Evolutionary conservation across 176 grass and related monocot species (phyloP), one percentile per base, ranked within the genome.

Genomic region (Themeda triandra): DNA sequence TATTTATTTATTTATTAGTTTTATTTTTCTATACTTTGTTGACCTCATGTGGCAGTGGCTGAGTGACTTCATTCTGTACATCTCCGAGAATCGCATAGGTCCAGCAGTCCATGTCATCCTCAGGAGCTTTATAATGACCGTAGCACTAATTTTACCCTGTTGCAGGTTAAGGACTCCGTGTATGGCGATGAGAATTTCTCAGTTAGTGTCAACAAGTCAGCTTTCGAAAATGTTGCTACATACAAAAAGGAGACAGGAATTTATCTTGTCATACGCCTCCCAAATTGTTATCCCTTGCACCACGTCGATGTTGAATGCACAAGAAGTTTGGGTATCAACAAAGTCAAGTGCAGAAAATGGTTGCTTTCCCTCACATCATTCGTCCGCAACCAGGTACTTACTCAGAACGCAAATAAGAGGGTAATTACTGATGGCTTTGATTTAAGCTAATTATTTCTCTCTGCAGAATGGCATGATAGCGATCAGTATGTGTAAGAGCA

Each of bases 221-320:
- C 91, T 12, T 93, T 88, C 51, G 96, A 98, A 75, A 98, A 95
- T 48, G n/a, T n/a, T n/a, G n/a, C n/a, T n/a, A n/a, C n/a, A n/a
- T n/a, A n/a, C n/a, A n/a, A n/a, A n/a, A n/a, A 98, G 76, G 96
- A 98, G 77, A 90, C 93, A 77, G 89, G 93, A 75, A 95, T 98
- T 76, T 93, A 98, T 73, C 96, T 98, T 80, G 91, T 98, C 4
- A 90, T 95, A 86, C 91, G 85, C 15, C 89, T 98, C 72, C 96
- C 96, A 1, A 90, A 18, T 49, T 95, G 89, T 73, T 95, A 98
- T 68, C 96, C 93, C 5, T 87, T 95, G 76, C 91, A 91, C 19
- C 96, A 94, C 21, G 93, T 95, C 13, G 93, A 98, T 28, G 93
- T 98, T n/a, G 96, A 95, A 32, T 98, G 96, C 18, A 90, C 93